Conservation (phyloP, 2,329 filamentous ascomycete genomes). For the Arthrobotrys megalospora region DNA sequence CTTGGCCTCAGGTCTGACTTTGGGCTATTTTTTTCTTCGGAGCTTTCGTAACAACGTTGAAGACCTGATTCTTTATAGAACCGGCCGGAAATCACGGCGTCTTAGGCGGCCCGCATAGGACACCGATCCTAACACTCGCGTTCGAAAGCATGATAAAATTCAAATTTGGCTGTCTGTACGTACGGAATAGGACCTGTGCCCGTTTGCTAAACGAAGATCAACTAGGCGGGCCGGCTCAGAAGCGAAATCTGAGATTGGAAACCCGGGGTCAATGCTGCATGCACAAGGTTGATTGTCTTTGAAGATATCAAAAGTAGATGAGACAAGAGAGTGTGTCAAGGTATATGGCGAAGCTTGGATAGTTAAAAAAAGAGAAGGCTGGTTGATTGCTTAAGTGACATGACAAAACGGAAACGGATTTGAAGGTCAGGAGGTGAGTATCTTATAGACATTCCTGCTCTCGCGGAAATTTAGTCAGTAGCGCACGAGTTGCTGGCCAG, state of each 20-base stretch:
- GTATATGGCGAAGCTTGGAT: constrained; percentile 1
- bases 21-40: not conserved
- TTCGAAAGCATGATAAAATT: not conserved
- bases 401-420: not conserved
- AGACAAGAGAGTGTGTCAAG: constrained; percentile 7
- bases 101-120: not conserved
- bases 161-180: not conserved
- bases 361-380: constrained; percentile 6
- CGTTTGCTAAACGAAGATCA: constrained; percentile 20
- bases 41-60: not conserved
- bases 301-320: constrained; percentile 22
- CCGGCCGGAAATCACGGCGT: too few species aligned
- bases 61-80: not conserved
- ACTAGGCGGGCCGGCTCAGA: constrained; percentile 27
- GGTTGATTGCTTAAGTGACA: constrained; percentile 26
- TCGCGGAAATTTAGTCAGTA: constrained; percentile 19
- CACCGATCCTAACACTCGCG: not conserved
- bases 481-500: not conserved
- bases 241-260: constrained; percentile 16
- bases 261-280: constrained; percentile 12
- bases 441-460: constrained; percentile 31
- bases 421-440: constrained; percentile 30
- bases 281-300: constrained; percentile 13
- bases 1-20: too few species aligned
- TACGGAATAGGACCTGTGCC: constrained; percentile 2